Conservation (phyloP, 2,329 filamentous ascomycete species). For the Coleophoma cylindrospora region DNA sequence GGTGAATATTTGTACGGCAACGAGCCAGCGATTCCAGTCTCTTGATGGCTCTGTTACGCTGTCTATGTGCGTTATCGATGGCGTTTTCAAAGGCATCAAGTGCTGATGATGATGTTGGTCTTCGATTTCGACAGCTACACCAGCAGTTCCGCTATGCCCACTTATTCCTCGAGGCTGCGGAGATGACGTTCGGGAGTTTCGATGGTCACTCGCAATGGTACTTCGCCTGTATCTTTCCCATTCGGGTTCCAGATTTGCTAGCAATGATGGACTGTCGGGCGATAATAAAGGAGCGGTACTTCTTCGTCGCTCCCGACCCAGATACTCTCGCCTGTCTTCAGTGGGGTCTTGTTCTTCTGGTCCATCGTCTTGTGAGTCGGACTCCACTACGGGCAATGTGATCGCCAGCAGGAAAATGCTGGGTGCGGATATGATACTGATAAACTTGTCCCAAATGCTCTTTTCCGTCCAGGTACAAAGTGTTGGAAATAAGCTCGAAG, state of each 20-base stretch:
- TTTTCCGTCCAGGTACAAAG: slow-evolving; percentile 78
- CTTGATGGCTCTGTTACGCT: slow-evolving; percentile 4
- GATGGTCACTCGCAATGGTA: slow-evolving; percentile 28
- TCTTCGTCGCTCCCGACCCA: slow-evolving; percentile 6
- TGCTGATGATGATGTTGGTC: slow-evolving; percentile 17
- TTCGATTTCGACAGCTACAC: slow-evolving; percentile 24
- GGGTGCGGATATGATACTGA: slow-evolving; percentile 80
- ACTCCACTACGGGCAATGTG: slow-evolving; percentile 87
- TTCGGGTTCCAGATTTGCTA: slow-evolving; percentile 40
- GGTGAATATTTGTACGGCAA: slow-evolving; percentile 78
- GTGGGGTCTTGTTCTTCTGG: slow-evolving; percentile 13
- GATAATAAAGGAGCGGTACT: slow-evolving; percentile 13
- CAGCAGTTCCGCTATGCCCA: slow-evolving; percentile 26
- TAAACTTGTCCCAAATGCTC: slow-evolving; percentile 73
- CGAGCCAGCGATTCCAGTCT: slow-evolving; percentile 87
- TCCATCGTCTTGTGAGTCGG: slow-evolving; percentile 47
- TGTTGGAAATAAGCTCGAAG: slow-evolving; percentile 80
- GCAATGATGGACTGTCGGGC: slow-evolving; percentile 20
- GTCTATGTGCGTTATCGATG: slow-evolving; percentile 4
- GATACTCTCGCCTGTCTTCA: slow-evolving; percentile 14
- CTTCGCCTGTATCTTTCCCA: slow-evolving; percentile 55
- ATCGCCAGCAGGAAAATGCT: slow-evolving; percentile 87
- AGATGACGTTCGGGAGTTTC: slow-evolving; percentile 3
- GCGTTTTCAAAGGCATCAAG: slow-evolving; percentile 8
- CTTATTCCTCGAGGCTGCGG: slow-evolving; percentile 16